These are phyloP conservation scores for Annulohypoxylon truncatum DNA, from an alignment of 2,329 filamentous ascomycete genomes.

Conservation along the genomic window DNA sequence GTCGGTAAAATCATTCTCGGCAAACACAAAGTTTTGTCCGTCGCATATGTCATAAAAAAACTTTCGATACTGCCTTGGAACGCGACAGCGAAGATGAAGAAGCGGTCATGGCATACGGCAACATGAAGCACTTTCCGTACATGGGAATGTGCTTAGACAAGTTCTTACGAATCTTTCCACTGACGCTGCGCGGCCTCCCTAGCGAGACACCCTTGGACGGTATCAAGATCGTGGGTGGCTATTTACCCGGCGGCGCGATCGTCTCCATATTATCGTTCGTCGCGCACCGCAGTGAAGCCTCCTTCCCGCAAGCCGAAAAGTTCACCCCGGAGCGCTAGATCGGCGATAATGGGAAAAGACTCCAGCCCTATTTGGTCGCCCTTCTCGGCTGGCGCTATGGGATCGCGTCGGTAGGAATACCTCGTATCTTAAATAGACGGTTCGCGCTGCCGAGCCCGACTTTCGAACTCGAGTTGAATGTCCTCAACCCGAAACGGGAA, in stretches of 20 bases:
- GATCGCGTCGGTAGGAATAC: neutral
- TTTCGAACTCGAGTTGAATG: neutral
- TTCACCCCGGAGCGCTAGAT: slow-evolving; percentile 4
- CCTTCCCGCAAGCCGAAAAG: neutral
- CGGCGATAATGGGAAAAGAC: neutral
- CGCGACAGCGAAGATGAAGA: neutral
- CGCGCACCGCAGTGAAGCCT: neutral
- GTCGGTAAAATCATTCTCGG: neutral
- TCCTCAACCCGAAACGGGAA: neutral
- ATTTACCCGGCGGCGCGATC: neutral
- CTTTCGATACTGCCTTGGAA: neutral
- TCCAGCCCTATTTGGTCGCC: neutral
- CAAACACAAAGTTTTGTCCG: neutral
- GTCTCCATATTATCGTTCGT: neutral
- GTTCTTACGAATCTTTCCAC: neutral
- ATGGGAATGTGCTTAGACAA: neutral
- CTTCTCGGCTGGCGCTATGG: neutral
- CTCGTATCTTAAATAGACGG: neutral
- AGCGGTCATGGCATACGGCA: neutral
- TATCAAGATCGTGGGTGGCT: neutral
- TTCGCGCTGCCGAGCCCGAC: neutral
- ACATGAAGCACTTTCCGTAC: neutral
- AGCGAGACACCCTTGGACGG: neutral
- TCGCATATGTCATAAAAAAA: neutral
- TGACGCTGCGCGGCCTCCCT: neutral